A percentile compares a stretch with the other conserved stretches of the same genome.
phyloP scores from a whole-genome alignment of 2,329 filamentous ascomycete species.

The Pestalotiopsis sp. region DNA sequence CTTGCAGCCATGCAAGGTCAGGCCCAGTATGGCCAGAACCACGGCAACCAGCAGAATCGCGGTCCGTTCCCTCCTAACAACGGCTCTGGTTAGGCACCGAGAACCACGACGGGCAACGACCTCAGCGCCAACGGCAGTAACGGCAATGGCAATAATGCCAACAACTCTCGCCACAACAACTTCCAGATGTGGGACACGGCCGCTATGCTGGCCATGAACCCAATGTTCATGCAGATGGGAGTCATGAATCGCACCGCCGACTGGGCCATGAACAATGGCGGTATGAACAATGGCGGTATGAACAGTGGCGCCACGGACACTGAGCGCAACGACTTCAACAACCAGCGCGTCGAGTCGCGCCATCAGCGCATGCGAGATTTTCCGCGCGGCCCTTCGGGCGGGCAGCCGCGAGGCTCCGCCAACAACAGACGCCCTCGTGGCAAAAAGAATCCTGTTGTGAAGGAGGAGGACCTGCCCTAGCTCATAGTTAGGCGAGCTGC shows the following conservation, averaged over 20 bases:
- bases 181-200: neutral
- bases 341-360: no score
- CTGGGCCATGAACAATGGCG: neutral
- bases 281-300: neutral
- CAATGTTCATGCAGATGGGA: neutral
- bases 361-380: no score
- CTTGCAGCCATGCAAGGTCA: conserved; percentile 53
- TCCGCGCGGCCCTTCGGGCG: no score
- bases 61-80: conserved; percentile 30
- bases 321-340: no score
- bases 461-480: neutral
- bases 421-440: neutral
- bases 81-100: conserved; percentile 25
- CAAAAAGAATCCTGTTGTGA: neutral
- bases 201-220: neutral
- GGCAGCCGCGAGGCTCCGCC: neutral
- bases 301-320: neutral
- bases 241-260: neutral
- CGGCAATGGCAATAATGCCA: conserved; percentile 1
- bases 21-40: conserved; percentile 27
- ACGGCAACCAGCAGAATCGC: conserved; percentile 33
- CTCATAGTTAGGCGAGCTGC: neutral
- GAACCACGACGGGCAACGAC: neutral
- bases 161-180: neutral
- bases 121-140: neutral